Evolutionary conservation across 2,329 filamentous ascomycete genomes (phyloP), one percentile per base, ranked within the genome.

Genomic region (Paecilomyces variotii): DNA sequence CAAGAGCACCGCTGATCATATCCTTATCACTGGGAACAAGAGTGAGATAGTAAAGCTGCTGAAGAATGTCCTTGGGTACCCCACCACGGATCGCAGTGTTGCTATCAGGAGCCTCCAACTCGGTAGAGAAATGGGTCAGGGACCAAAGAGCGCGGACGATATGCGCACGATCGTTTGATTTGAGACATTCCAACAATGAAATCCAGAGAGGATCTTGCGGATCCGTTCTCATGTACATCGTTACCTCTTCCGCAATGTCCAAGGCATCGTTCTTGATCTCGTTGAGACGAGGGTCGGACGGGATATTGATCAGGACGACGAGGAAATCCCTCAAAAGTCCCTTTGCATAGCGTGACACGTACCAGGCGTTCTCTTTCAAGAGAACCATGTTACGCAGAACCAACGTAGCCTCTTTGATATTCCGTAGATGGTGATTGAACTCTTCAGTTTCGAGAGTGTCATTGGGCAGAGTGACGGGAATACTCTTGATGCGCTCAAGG

Each of bases 351-450:
- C 88, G 85, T 4, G 90, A 84, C 67, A 96, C 82, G 70, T 91
- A 94, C 26, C 82, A 77, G 0, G 93, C 93, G 69, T 99, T 99
- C 62, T 96, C 91, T 25, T 87, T 84, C 24, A 97, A 79, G 74
- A 95, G 89, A n/a, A 92, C 87, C 91, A 99, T 97, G 72, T 99
- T 99, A 56, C 94, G 86, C 51, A 97, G 80, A 19, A 96, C 92
- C 53, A 97, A 79, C 24, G 88, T 87, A 1, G 94, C 91, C 73
- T 97, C 92, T 26, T 88, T 93, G 61, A 96, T 82, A 63, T 90
- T 84, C 11, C 89, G 83, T 60, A 97, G 80, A 50, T 83, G 79
- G 62, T 91, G 86, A 12, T 84, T 81, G 64, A 89, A 90, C 4
- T 86, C 81, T 30, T 85, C 84, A 0, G 90, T 84, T 62, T 92